Evolutionary conservation across 2,329 filamentous ascomycete species (phyloP), one percentile per base, ranked within the genome.

Genomic region (Penicillium sp.): DNA sequence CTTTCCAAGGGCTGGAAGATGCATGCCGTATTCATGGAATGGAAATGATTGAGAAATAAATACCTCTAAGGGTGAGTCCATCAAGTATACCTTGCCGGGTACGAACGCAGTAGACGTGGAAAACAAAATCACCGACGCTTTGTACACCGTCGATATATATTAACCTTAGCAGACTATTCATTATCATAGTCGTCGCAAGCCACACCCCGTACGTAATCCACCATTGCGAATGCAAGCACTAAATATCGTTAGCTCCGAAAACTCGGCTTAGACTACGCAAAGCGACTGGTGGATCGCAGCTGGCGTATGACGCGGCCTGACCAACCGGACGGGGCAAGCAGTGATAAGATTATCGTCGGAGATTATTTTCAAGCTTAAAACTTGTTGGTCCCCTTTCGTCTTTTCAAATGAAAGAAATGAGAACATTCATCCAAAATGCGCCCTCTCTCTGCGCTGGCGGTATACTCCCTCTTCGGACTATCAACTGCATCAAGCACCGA

Each of bases 401-500:
- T n/a, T 25, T 11, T 25, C 20, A 46, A 30, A 31, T 11, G 28
- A 42, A 39, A 49, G 28, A 7, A n/a, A 11, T 36, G 20, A 11
- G 14, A 13, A 2, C 3, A 24, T 28, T 31, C 5, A 16, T 14
- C 10, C 47, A 51, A 45, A 13, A 61, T 61, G 58, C 50, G 52
- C 8, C 27, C 44, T n/a, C 41, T 18, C 14, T 50, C 44, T n/a
- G 40, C 57, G 4, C 38, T 56, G 7, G 40, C 53, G 38, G 28
- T 55, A 20, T 47, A 43, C 46, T 46, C 40, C n/a, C 24, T 57
- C 22, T 16, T 53, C n/a, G 47, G 44, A 27, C 14, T 55, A 46
- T 54, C 51, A 16, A 39, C 51, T 24, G 22, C 43, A 46, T 35
- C 44, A 39, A 39, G 13, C 22, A 22, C 36, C 22, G 85, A 82